These are phyloP conservation scores for Epithele typhae DNA, from an alignment of 768 basidiomycete species.

Conservation along the genomic window DNA sequence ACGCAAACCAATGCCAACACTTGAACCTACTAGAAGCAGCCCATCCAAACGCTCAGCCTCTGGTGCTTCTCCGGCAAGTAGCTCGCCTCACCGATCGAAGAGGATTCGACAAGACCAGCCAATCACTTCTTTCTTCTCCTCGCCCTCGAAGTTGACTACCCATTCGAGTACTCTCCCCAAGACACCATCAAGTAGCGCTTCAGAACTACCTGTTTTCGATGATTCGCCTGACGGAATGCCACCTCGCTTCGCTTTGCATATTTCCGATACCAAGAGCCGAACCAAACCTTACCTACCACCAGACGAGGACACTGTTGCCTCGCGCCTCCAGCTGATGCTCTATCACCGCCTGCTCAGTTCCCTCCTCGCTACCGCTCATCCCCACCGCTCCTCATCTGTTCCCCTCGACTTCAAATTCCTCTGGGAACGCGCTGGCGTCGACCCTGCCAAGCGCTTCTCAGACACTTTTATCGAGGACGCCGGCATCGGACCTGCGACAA, in stretches of 20 bases:
- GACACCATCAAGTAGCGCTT: too few species aligned
- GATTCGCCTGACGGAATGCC: neutral
- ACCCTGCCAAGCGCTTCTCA: slow-evolving; percentile 46
- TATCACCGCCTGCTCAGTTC: slow-evolving; percentile 63
- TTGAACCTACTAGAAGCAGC: slow-evolving; percentile 1
- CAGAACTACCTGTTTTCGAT: too few species aligned
- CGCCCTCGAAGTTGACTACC: neutral
- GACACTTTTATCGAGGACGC: slow-evolving; percentile 37
- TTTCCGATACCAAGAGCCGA: slow-evolving; percentile 74
- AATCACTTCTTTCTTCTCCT: slow-evolving; percentile 20
- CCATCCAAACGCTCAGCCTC: slow-evolving; percentile 12
- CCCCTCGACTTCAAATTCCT: slow-evolving; percentile 48
- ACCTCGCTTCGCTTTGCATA: slow-evolving; percentile 31
- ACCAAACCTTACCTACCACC: slow-evolving; percentile 43
- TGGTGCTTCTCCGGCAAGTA: slow-evolving; percentile 13
- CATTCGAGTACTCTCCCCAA: too few species aligned
- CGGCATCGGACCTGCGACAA: slow-evolving; percentile 12
- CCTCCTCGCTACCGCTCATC: slow-evolving; percentile 35
- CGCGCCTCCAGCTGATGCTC: slow-evolving; percentile 73
- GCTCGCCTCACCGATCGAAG: slow-evolving; percentile 24
- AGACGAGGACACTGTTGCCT: slow-evolving; percentile 51
- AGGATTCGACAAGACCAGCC: slow-evolving; percentile 23
- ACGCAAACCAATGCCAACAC: slow-evolving; percentile 13
- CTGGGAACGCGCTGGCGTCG: slow-evolving; percentile 44
- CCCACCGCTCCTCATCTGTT: neutral